Conservation (phyloP, 108 stramenopile species). For the Parietichytrium sp. region DNA sequence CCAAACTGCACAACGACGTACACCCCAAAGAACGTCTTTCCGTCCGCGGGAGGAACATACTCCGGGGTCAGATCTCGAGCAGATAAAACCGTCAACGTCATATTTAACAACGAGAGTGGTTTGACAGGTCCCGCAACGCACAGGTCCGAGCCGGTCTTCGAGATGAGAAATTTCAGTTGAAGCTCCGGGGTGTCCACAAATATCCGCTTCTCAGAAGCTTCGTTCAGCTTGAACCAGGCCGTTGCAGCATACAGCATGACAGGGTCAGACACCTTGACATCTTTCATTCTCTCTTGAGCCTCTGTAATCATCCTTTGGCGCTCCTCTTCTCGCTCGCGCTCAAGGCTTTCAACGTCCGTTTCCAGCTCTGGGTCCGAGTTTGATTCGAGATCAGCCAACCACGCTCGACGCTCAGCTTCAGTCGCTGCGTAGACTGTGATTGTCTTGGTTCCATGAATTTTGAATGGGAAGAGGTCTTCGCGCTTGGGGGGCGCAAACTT, state of each 20-base stretch:
- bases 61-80: neutral
- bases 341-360: neutral
- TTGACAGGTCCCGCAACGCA: neutral
- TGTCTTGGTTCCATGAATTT: neutral
- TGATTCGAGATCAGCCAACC: neutral
- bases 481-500: too few species aligned
- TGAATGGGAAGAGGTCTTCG: neutral
- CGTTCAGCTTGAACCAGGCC: neutral
- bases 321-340: neutral
- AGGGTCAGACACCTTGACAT: neutral
- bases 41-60: too few species aligned
- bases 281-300: neutral
- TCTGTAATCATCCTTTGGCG: neutral
- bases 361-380: neutral
- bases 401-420: neutral
- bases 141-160: slow-evolving; percentile 23
- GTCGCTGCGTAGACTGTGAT: neutral
- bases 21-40: neutral
- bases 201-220: neutral
- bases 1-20: neutral
- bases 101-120: neutral
- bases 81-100: neutral
- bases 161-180: slow-evolving; percentile 23
- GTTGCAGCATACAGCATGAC: neutral
- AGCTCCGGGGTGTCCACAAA: neutral